Evolutionary conservation across 345 rosid species (phyloP).

Genomic region (Microcos paniculata): DNA sequence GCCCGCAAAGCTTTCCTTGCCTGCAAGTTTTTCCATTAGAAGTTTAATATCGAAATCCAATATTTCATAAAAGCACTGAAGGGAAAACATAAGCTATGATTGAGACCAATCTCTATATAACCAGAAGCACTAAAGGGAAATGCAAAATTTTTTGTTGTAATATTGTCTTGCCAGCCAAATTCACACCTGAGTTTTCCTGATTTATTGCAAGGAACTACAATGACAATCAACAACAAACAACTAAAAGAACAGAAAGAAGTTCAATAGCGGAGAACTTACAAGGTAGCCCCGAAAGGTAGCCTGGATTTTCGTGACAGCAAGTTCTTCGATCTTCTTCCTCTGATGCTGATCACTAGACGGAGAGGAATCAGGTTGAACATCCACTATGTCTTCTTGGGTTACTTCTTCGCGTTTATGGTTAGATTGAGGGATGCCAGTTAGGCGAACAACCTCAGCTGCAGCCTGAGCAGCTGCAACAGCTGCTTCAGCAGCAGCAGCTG

Average conservation of each 20-base stretch:
- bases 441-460: slow-evolving; percentile 51
- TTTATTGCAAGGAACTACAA: neutral
- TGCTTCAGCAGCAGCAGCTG: slow-evolving; percentile 61
- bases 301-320: slow-evolving; percentile 65
- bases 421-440: slow-evolving; percentile 31
- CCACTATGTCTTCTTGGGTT: slow-evolving; percentile 19
- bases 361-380: slow-evolving; percentile 18
- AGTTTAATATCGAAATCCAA: neutral
- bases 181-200: neutral
- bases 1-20: slow-evolving; percentile 92
- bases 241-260: slow-evolving; percentile 5
- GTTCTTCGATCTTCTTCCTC: slow-evolving; percentile 30
- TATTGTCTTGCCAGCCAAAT: neutral
- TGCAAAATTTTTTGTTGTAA: neutral
- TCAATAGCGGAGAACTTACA: slow-evolving; percentile 40
- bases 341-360: slow-evolving; percentile 14
- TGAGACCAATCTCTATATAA: neutral
- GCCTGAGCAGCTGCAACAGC: slow-evolving; percentile 51
- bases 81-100: neutral
- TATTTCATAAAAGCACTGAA: too few species aligned
- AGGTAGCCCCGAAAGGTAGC: slow-evolving; percentile 72
- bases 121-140: neutral
- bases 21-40: slow-evolving; percentile 34
- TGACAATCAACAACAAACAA: neutral
- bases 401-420: slow-evolving; percentile 29